Evolutionary conservation across 2,329 filamentous ascomycete genomes (phyloP), one percentile per base, ranked within the genome.

Genomic region (Corynespora cassiicola): DNA sequence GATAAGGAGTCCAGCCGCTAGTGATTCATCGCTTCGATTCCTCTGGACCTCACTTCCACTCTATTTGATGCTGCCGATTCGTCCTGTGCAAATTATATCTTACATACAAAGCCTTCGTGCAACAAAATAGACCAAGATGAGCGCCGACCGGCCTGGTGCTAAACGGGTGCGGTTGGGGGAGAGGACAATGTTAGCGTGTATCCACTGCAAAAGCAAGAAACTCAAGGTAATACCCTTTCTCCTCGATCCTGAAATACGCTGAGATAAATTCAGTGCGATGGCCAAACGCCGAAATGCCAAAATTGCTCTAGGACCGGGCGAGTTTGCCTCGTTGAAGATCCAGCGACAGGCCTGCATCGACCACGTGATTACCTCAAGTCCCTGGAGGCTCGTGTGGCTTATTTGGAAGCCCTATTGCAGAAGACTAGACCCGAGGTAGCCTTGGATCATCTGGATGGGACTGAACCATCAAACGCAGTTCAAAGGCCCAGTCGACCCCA

Each of bases 301-400:
- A 61, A 56, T 24, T 65, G 61, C 39, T 27, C 42, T 12, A 53
- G 44, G 27, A 48, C 33, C 25, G 49, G 47, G 23, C 33, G 46
- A 66, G 61, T 64, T 11, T 68, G 63, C 44, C 46, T 66, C 8
- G 60, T 69, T 6, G 65, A 70, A 50, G 66, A 70, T 33, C 63
- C 65, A 6, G 59, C 65, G 6, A 69, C 66, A 2, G 58, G 63
- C 5, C 38, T 63, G 6, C 59, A 65, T 24, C 56, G 57, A 18
- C 63, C 65, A 5, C 41, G 62, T 22, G 52, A 65, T 31, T 68
- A 69, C 44, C 58, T 69, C 34, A 51, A 61, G 38, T 54, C 55
- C 2, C 50, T 65, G 1, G 58, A 65, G 18, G 34, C 49, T 7
- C 54, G 57, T 2, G 50, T 63, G 16, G 54, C 58, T 7, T 59